phyloP scores from a whole-genome alignment of 768 basidiomycete species.

The Amanita rimosa region DNA sequence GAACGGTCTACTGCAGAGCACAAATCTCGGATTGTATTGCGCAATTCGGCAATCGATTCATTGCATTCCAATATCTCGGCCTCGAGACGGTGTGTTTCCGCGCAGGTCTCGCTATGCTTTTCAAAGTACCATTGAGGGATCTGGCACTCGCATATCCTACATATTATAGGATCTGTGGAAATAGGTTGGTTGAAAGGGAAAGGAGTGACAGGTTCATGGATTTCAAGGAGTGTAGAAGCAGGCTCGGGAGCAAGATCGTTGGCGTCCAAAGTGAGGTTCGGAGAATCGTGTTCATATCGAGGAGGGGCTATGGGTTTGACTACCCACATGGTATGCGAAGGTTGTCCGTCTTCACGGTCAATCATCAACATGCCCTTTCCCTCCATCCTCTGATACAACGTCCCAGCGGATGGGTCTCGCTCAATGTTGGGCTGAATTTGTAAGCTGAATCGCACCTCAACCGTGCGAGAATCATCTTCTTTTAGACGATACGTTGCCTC shows the following conservation, averaged over 20 bases:
- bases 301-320: constrained; percentile 72
- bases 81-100: constrained; percentile 90
- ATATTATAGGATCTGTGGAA: constrained; percentile 75
- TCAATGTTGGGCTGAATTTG: constrained; percentile 57
- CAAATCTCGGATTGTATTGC: constrained; percentile 77
- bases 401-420: constrained; percentile 39
- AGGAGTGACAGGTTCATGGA: constrained; percentile 43
- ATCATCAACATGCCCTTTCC: constrained; percentile 99
- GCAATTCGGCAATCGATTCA: constrained; percentile 81
- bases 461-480: constrained; percentile 88
- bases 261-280: constrained; percentile 45
- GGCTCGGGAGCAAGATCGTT: constrained; percentile 32
- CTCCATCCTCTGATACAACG: constrained; percentile 80
- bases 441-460: constrained; percentile 85
- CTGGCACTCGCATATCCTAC: constrained; percentile 94
- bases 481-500: constrained; percentile 79
- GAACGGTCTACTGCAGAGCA: constrained; percentile 58
- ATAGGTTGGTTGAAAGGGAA: constrained; percentile 75
- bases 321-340: constrained; percentile 98
- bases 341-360: constrained; percentile 77
- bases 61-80: constrained; percentile 92
- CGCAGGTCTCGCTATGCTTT: constrained; percentile 99
- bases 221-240: constrained; percentile 25
- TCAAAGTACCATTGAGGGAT: constrained; percentile 99
- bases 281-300: constrained; percentile 55